Conservation (phyloP, 805 yeast genomes). For the Yamadazyma tumulicola region DNA sequence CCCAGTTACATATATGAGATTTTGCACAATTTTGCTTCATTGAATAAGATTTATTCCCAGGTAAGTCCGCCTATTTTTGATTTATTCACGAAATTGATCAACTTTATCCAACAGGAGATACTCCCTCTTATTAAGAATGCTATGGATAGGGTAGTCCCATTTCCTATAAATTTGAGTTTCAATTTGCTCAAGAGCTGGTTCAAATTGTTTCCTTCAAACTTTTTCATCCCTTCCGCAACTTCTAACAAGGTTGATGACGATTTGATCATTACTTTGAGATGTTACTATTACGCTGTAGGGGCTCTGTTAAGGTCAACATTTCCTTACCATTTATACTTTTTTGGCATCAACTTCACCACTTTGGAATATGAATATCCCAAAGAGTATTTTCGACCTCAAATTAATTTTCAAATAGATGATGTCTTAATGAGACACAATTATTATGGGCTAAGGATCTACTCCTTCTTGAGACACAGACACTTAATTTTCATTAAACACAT, state of each 20-base stretch:
- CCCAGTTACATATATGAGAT: conserved; percentile 20
- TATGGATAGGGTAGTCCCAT: conserved; percentile 14
- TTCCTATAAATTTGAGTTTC: conserved; percentile 17
- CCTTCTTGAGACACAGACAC: conserved; percentile 20
- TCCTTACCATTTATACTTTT: conserved; percentile 21
- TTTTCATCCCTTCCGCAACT: conserved; percentile 1
- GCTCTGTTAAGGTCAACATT: conserved; percentile 21
- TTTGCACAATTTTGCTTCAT: conserved; percentile 11
- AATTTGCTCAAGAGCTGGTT: conserved; percentile 20
- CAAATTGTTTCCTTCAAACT: conserved; percentile 15
- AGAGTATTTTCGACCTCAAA: conserved; percentile 1
- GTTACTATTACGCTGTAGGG: conserved; percentile 20
- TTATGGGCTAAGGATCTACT: conserved; percentile 20
- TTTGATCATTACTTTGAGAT: conserved; percentile 17
- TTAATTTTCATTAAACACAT: conserved; percentile 16
- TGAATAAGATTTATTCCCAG: conserved; percentile 10
- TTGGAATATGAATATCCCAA: conserved; percentile 11
- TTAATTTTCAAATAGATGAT: conserved; percentile 10
- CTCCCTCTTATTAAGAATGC: conserved; percentile 16
- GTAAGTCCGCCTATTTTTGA: conserved; percentile 2
- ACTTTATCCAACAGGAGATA: conserved; percentile 15
- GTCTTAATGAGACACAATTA: conserved; percentile 22
- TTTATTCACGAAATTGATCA: conserved; percentile 14
- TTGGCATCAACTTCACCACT: conserved; percentile 19
- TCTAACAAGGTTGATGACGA: conserved; percentile 7